Base-by-base conservation (phyloP, 2,329 filamentous ascomycete species). In the Didymellaceae sp. region DNA sequence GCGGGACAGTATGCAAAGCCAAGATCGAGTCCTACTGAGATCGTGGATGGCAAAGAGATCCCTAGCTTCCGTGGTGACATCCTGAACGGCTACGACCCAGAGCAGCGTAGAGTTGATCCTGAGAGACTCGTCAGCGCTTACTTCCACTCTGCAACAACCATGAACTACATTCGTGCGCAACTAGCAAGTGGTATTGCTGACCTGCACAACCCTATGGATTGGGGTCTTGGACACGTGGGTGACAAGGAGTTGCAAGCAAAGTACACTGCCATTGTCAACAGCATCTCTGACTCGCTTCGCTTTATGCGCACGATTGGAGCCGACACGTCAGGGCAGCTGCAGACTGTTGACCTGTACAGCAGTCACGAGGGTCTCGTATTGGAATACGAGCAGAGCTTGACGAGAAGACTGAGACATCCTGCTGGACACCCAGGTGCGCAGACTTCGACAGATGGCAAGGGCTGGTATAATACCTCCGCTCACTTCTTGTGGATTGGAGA, bases 401-500 rank as follows among this genome's bases (percentile, higher is more conserved):
- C 93, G 1, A 83, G 94, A 8, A 79, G 85, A 17, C 81, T 95
- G 50, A 87, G 85, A 56, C 84, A 85, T 60, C 88, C 88, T 1
- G 71, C 75, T 31, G 78, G 77, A 52, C 74, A 72, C 64, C 70
- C 20, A 54, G 66, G 54, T 58, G 62, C 43, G 2, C 55, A 54
- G 1, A 40, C 52, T 6, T 70, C 66, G 1, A 52, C 65, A 5
- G 72, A 75, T 41, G 71, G 74, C 13, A 84, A 83, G 66, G 86
- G 87, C 66, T 95, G 90, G 82, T 97, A 95, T 78, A 89, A 96
- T 75, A 97, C 93, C 0, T 96, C 91, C 4, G 90, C 91, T 0
- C 94, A 99, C 72, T 97, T 99, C 78, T 83, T 99, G 72, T 99
- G 94, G 94, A 95, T 99, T 64, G 94, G 94, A 45, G 94, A 99